Base-by-base conservation (phyloP, 192 early-diverging fungal species). In the Coemansia sp. region DNA sequence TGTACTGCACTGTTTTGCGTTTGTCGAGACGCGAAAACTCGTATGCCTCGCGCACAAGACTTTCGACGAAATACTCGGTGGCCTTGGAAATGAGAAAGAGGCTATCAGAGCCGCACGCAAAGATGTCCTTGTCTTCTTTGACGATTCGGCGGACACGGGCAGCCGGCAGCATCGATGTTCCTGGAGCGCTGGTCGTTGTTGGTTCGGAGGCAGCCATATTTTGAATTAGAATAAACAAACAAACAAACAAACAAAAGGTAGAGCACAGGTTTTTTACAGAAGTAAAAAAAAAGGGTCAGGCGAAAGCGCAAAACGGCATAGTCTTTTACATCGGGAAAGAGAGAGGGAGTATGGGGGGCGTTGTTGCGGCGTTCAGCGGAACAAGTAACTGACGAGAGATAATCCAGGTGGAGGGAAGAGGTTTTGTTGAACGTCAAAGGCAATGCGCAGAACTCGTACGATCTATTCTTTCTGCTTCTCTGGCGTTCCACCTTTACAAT, bases 121-220 rank as follows among this genome's bases (percentile, higher is more conserved):
- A 79, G 2, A 91, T 83, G 59, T 91, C 90, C 70, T 87, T 87
- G 69, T 91, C 90, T 62, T 89, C 86, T 62, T 90, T 91, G 67
- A 91, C 87, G 62, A 91, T 89, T 15, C 88, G 81, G 45, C 87
- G 85, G 34, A 90, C 84, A 57, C 90, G 82, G 17, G 90, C 88
- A 9, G 85, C 75, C 2, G 90, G 90, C 57, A 91, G 60, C 29
- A 73, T 73, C 4, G 84, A 83, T 9, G 70, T 67, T 33, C 89
- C 90, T 5, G 87, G 60, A 10, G 62, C 13, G 41, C 59, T 53
- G 14, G 33, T n/a, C 19, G 52, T 35, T 36, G 33, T 45, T 9
- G 68, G 46, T 43, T 71, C 69, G n/a, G 55, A 65, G 1, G 62
- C 46, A 40, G 61, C 70, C 69, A 77, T 77, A 36, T 43, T 52